Evolutionary conservation across 202 grass and related monocot genomes (phyloP), one percentile per base, ranked within the genome.

Genomic region (Digitaria exilis): DNA sequence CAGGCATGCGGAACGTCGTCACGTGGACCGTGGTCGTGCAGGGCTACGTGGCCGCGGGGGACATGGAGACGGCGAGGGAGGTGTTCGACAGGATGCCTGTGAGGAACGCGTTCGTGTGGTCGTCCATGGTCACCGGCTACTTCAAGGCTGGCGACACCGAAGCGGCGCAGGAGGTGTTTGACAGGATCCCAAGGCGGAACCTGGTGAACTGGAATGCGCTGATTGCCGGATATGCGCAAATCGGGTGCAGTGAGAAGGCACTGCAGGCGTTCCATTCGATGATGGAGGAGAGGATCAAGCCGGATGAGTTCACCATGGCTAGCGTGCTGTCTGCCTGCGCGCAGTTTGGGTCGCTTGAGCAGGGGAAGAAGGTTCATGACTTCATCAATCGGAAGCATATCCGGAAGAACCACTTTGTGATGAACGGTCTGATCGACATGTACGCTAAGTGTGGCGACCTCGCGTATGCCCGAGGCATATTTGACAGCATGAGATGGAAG

Each of bases 371-470:
- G 58, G 82, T 91, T 56, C 92, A 94, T 48, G 54, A 84, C 5
- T 80, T 87, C 71, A 87, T 91, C 62, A 58, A 87, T 24, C 58
- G 17, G 29, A 81, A 52, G 22, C 81, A 35, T 66, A 91, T 94
- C 78, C 73, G 57, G 37, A 84, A 86, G 68, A 91, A 91, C 65
- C 86, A 86, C 43, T 91, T 89, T 66, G 83, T 94, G 72, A 10
- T 87, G 59, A 91, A 91, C 77, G 84, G 88, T 28, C 73, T 94
- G 45, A 69, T 94, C 19, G 92, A 94, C 52, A 94, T 94, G 88
- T 94, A 87, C 7, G 84, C 80, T 28, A 94, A 94, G 57, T 94
- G 92, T 41, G 86, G 92, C 7, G 84, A 89, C 87, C 71, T 94
- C 0, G 55, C 45, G 13, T 45, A 66, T 1, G 88, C 92, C 1